phyloP scores from a whole-genome alignment of 2,329 filamentous ascomycete genomes.

The Orbilia oligospora region DNA sequence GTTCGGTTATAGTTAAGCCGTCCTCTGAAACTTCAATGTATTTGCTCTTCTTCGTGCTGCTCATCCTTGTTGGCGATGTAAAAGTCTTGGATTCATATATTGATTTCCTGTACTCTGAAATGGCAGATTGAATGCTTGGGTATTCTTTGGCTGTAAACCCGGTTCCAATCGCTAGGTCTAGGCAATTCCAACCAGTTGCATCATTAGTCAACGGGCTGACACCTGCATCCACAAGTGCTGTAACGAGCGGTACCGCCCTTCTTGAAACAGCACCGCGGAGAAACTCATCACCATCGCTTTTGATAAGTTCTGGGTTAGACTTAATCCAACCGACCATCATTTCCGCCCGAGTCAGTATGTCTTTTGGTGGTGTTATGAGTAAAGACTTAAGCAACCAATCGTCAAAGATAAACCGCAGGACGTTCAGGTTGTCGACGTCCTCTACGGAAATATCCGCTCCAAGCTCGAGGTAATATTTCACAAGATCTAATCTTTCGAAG shows the following conservation, averaged over 20 bases:
- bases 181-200: slow-evolving; percentile 41
- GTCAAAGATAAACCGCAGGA: slow-evolving; percentile 24
- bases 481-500: slow-evolving; percentile 33
- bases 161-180: slow-evolving; percentile 36
- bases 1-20: slow-evolving; percentile 24
- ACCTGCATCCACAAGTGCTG: slow-evolving; percentile 36
- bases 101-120: slow-evolving; percentile 40
- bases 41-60: slow-evolving; percentile 40
- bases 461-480: slow-evolving; percentile 18
- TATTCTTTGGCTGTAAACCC: slow-evolving; percentile 1
- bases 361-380: slow-evolving; percentile 4
- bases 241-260: slow-evolving; percentile 9
- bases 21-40: slow-evolving; percentile 45
- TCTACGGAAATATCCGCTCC: slow-evolving; percentile 36
- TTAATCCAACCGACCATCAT: slow-evolving; percentile 38
- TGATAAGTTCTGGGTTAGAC: slow-evolving; percentile 29
- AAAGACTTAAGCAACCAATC: slow-evolving; percentile 39
- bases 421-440: slow-evolving; percentile 10
- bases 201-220: slow-evolving; percentile 36
- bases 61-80: slow-evolving; percentile 34
- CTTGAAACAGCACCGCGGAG: slow-evolving; percentile 35
- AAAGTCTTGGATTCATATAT: slow-evolving; percentile 34
- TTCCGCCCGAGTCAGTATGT: neutral
- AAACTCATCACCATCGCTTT: slow-evolving; percentile 22
- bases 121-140: slow-evolving; percentile 18